Percentiles rank a stretch among this genome's conserved stretches.
phyloP scores from a whole-genome alignment of 768 basidiomycete genomes.

The Boletus eberwhitei region DNA sequence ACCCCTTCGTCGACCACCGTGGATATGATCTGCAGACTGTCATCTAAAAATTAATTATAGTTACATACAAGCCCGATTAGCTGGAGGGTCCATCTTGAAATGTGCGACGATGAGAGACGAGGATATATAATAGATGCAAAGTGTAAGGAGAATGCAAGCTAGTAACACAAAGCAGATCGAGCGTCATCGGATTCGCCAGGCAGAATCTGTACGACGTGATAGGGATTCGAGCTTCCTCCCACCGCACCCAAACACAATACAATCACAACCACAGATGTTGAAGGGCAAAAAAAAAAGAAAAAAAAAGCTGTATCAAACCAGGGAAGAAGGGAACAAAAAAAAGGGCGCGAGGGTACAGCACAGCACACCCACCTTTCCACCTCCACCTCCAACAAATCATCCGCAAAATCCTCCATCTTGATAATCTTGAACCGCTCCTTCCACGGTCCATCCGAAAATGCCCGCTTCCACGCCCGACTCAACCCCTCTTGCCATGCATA shows the following conservation, averaged over 20 bases:
- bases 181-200: neutral
- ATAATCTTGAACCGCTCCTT: slow-evolving; percentile 50
- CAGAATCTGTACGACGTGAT: neutral
- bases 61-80: neutral
- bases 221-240: neutral
- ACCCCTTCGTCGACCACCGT: neutral
- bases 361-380: slow-evolving; percentile 15
- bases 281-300: too few relatives aligned
- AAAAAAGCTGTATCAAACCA: neutral
- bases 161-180: slow-evolving; percentile 5
- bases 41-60: neutral
- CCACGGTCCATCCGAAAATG: slow-evolving; percentile 55
- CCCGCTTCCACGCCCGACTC: slow-evolving; percentile 72
- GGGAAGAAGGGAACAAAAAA: neutral
- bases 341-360: neutral
- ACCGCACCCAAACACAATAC: neutral
- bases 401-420: slow-evolving; percentile 65
- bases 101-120: neutral
- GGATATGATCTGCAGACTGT: neutral
- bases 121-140: slow-evolving; percentile 9
- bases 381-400: slow-evolving; percentile 49
- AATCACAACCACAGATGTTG: neutral
- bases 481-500: slow-evolving; percentile 88
- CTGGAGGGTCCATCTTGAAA: neutral
- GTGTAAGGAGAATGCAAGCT: slow-evolving; percentile 1